phyloP scores from a whole-genome alignment of 257 asterid species.

The Catharanthus roseus region DNA sequence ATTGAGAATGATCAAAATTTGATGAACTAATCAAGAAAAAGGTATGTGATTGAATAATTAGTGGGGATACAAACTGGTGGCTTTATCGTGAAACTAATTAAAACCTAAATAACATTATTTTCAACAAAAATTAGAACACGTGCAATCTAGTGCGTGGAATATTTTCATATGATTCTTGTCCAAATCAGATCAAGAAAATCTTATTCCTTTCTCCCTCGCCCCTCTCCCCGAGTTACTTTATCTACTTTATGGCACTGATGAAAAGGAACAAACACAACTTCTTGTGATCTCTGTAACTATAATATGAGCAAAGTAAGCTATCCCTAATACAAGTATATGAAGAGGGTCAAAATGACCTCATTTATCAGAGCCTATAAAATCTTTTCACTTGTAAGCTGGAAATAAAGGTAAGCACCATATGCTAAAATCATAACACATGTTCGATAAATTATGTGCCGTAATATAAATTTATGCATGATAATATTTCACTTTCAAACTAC shows the following conservation, averaged over 20 bases:
- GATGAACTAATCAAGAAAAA: neutral
- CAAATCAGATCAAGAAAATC: neutral
- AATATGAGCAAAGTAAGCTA: neutral
- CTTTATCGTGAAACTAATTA: neutral
- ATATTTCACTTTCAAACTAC: too few relatives aligned
- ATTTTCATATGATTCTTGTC: neutral
- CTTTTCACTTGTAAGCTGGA: slow-evolving; percentile 59
- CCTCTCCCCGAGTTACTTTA: too few relatives aligned
- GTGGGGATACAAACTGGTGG: neutral
- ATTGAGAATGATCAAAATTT: too few relatives aligned
- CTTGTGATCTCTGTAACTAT: neutral
- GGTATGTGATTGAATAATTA: neutral
- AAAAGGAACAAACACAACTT: neutral
- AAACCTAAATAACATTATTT: neutral
- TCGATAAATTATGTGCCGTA: too few relatives aligned
- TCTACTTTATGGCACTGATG: neutral
- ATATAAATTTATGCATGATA: too few relatives aligned
- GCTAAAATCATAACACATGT: slow-evolving; percentile 84
- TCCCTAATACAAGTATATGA: neutral
- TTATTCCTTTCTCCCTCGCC: neutral
- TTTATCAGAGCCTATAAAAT: slow-evolving; percentile 44
- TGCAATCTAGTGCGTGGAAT: neutral
- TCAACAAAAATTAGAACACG: neutral
- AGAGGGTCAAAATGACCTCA: slow-evolving; percentile 36
- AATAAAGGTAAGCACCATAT: slow-evolving; percentile 58